A percentile compares a stretch with the other conserved stretches of the same genome.
These are phyloP conservation scores for Penicillium oxalicum DNA, from an alignment of 2,329 filamentous ascomycete genomes.

Conservation along the genomic window DNA sequence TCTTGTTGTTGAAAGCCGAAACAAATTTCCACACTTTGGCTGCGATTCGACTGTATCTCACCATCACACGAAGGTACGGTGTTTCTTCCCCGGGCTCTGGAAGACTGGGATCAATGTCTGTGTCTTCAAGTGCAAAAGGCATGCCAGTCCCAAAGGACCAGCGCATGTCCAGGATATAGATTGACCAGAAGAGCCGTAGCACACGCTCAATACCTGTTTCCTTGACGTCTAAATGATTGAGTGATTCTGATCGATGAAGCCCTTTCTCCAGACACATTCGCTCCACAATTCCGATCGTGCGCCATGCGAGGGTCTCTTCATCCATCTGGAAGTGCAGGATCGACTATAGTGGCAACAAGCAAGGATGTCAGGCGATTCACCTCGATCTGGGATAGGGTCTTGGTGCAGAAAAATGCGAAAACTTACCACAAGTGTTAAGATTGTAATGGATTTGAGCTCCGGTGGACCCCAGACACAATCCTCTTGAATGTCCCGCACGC, in stretches of 20 bases:
- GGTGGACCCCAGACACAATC: slow-evolving; percentile 53
- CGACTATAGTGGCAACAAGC: slow-evolving; percentile 39
- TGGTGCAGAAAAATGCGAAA: background rate
- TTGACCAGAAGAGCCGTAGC: slow-evolving; percentile 75
- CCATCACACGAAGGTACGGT: slow-evolving; percentile 80
- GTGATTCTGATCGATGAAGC: slow-evolving; percentile 69
- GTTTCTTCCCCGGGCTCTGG: slow-evolving; percentile 60
- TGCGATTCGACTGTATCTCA: slow-evolving; percentile 72
- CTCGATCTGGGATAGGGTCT: background rate
- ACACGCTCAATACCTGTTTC: slow-evolving; percentile 63
- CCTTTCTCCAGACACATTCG: slow-evolving; percentile 74
- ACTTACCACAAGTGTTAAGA: slow-evolving; percentile 48
- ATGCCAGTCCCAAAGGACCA: slow-evolving; percentile 86
- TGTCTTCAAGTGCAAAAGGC: slow-evolving; percentile 75
- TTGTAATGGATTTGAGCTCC: slow-evolving; percentile 53
- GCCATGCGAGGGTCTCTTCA: slow-evolving; percentile 80
- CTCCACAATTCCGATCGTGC: slow-evolving; percentile 78
- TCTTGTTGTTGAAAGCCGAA: slow-evolving; percentile 60
- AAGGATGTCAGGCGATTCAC: background rate
- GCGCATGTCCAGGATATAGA: slow-evolving; percentile 77
- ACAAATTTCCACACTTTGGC: slow-evolving; percentile 82
- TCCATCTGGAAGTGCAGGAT: slow-evolving; percentile 79
- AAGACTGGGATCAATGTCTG: slow-evolving; percentile 72
- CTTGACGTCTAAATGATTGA: slow-evolving; percentile 58
- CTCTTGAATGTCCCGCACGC: slow-evolving; percentile 66